Base-by-base conservation (phyloP, 129 eudicot genomes). In the Apium graveolens region DNA sequence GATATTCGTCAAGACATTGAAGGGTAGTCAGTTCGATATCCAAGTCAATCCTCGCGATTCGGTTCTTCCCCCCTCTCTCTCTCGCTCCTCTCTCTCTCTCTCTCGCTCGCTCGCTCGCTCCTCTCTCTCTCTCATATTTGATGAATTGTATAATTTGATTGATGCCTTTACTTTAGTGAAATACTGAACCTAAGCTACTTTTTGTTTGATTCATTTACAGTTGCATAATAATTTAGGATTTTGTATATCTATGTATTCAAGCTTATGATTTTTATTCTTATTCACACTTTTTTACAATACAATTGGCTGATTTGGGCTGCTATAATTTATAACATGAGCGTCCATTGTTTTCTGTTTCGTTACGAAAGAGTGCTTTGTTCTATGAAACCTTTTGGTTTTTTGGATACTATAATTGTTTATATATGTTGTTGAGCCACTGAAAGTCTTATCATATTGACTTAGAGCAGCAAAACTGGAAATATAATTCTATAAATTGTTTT, bases 1-100 rank as follows among this genome's bases (percentile, higher is more conserved):
- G 97, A 87, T 92, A 82, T 85, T 85, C 82, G 90, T 92, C 75
- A 92, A 92, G 83, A 90, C 93, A 48, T 86, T 92, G 85, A 92
- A 92, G 82, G 97, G 96, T 11, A 82, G 86, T 77, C 86, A 88
- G 80, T 92, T 92, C 74, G 96, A 90, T 73, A 82, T 92, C 84
- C 88, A 88, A 85, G 97, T 90, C 66, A 81, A 90, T 73, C 91
- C 96, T 38, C 79, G 86, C 66, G 90, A 92, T 27, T 82, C 90
- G 90, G 97, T 90, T 57, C 74, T 65, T 71, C 72, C 55, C 31
- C 14, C 39, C 11, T 8, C 7, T 16, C 13, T 41, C 27, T 24
- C 14, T 5, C 13, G 9, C 68, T 85, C 65, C 76, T 68, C 66
- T 37, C 29, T 71, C n/a, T 20, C 14, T 29, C 27, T 72, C 44